phyloP scores from a whole-genome alignment of 2,329 filamentous ascomycete species.

The Pseudocercospora ulei region DNA sequence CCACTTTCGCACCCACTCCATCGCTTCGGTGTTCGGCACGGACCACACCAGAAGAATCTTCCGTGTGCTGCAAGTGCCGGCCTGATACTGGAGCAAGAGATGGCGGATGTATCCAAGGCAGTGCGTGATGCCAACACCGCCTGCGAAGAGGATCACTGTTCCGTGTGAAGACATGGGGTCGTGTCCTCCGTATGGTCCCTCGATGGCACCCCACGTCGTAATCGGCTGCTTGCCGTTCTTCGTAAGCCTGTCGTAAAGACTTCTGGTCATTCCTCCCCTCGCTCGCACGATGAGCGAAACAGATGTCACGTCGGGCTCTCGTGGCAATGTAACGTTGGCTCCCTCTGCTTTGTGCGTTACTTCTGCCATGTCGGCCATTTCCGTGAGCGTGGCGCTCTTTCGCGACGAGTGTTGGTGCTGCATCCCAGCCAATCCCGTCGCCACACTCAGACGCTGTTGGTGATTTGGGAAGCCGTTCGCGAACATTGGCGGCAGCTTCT shows the following conservation, averaged over 20 bases:
- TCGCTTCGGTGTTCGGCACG: conserved; percentile 59
- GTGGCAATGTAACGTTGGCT: conserved; percentile 23
- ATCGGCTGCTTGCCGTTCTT: conserved; percentile 53
- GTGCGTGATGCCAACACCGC: conserved; percentile 72
- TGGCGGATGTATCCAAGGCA: conserved; percentile 66
- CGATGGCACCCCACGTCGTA: conserved; percentile 56
- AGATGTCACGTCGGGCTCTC: conserved; percentile 35
- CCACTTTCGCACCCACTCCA: conserved; percentile 56
- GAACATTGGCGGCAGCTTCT: conserved; percentile 27
- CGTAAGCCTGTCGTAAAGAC: conserved; percentile 58
- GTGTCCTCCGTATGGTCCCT: conserved; percentile 66
- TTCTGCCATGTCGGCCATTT: conserved; percentile 20
- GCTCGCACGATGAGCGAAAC: conserved; percentile 65
- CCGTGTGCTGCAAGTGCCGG: conserved; percentile 60
- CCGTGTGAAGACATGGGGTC: conserved; percentile 66
- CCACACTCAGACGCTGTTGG: conserved; percentile 12
- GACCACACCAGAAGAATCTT: conserved; percentile 69
- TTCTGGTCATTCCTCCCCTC: conserved; percentile 62
- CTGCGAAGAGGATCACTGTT: conserved; percentile 68
- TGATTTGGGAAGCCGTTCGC: conserved; percentile 7
- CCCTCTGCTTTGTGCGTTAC: conserved; percentile 16
- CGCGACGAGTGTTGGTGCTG: conserved; percentile 8
- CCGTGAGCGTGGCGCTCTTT: conserved; percentile 13
- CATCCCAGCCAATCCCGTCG: conserved; percentile 10
- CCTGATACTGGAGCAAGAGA: conserved; percentile 57